phyloP scores from a whole-genome alignment of 2,329 filamentous ascomycete genomes.

The Hymenoscyphus salicellus region DNA sequence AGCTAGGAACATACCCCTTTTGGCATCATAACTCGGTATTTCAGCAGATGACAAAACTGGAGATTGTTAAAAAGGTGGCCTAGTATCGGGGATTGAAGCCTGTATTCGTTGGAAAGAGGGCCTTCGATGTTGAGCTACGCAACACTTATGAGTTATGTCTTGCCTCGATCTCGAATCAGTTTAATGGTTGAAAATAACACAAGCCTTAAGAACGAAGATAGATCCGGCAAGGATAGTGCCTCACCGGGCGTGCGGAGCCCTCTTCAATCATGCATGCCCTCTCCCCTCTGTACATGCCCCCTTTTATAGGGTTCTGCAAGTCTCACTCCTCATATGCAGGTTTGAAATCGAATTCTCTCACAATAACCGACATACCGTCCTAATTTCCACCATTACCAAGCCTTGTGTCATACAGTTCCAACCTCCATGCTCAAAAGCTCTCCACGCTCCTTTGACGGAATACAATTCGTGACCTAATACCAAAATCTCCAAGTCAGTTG shows the following conservation, averaged over 20 bases:
- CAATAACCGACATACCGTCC: constrained; percentile 46
- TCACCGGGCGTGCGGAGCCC: constrained; percentile 20
- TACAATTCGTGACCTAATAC: constrained; percentile 37
- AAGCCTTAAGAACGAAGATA: not conserved
- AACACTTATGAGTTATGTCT: no score
- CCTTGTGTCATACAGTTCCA: constrained; percentile 56
- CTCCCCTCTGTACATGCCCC: constrained; percentile 19
- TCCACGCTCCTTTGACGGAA: constrained; percentile 44
- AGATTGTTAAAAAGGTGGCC: no score
- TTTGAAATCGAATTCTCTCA: constrained; percentile 35
- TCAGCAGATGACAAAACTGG: no score
- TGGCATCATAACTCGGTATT: no score
- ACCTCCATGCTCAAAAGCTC: constrained; percentile 53
- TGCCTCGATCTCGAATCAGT: no score
- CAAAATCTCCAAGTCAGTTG: no score
- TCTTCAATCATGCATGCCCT: constrained; percentile 21
- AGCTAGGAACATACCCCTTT: no score
- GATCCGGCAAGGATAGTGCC: constrained; percentile 38
- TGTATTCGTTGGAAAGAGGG: no score
- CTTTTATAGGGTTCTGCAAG: constrained; percentile 15
- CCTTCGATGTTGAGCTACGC: no score
- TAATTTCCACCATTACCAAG: constrained; percentile 49
- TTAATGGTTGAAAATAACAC: no score
- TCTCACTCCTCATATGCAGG: constrained; percentile 25
- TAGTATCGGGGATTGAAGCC: no score